phyloP scores from a whole-genome alignment of 345 rosid genomes.

The Microthlaspi erraticum region DNA sequence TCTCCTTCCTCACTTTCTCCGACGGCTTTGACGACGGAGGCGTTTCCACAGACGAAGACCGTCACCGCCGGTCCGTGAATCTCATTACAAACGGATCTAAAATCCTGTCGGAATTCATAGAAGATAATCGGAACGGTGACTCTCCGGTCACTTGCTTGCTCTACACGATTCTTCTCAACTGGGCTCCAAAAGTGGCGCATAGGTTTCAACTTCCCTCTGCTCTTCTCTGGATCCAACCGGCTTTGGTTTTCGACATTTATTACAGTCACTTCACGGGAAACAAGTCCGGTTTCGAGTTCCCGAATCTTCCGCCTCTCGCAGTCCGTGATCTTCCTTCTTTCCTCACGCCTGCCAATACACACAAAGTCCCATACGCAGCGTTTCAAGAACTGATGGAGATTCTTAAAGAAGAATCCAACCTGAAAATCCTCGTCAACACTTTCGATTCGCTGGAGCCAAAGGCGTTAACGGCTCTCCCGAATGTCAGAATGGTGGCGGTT shows the following conservation, averaged over 20 bases:
- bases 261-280: constrained; percentile 61
- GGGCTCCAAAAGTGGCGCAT: constrained; percentile 64
- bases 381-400: constrained; percentile 44
- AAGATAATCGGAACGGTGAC: constrained; percentile 27
- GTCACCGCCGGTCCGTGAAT: constrained; percentile 4
- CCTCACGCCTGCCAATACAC: constrained; percentile 34
- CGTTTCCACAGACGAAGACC: constrained; percentile 36
- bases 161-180: constrained; percentile 53
- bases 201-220: constrained; percentile 49
- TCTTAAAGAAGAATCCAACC: constrained; percentile 44
- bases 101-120: constrained; percentile 36
- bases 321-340: constrained; percentile 63
- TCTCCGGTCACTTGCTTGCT: constrained; percentile 46
- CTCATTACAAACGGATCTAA: constrained; percentile 32
- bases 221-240: constrained; percentile 75
- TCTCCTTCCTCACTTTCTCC: constrained; percentile 64
- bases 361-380: not conserved
- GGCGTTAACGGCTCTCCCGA: constrained; percentile 38
- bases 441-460: constrained; percentile 54
- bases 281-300: constrained; percentile 42
- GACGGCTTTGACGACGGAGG: constrained; percentile 68
- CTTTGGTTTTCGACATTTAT: constrained; percentile 62
- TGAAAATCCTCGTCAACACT: constrained; percentile 53
- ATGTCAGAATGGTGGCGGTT: constrained; percentile 33
- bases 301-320: constrained; percentile 16